A percentile compares a stretch with the other conserved stretches of the same genome.
Evolutionary conservation across 1,284 basidiomycete species (phyloP).

Genomic region (Spongiforma sp.): DNA sequence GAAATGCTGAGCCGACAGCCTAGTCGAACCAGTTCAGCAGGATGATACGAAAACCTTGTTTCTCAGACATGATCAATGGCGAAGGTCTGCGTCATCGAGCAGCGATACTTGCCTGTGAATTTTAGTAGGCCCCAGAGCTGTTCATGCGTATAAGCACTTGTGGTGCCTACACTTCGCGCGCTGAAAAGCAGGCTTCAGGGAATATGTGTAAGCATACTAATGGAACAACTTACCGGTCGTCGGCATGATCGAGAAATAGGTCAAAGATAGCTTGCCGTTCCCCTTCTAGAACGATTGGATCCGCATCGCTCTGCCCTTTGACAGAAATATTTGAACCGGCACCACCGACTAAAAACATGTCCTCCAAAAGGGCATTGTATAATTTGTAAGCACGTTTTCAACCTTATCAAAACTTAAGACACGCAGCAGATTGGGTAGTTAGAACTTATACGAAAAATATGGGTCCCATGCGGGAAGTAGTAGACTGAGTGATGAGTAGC

Average conservation of each 20-base stretch:
- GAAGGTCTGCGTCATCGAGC: not conserved
- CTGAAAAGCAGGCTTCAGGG: not conserved
- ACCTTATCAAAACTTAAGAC: not conserved
- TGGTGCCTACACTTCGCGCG: not conserved
- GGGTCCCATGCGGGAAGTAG: not conserved
- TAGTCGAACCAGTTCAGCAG: conserved; percentile 1
- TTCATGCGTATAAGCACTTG: not conserved
- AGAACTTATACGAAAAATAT: not conserved
- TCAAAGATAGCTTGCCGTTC: not conserved
- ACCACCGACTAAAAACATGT: conserved; percentile 3
- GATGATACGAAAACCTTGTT: not conserved
- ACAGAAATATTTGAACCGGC: not conserved
- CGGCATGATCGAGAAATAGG: conserved; percentile 12
- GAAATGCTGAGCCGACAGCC: not conserved
- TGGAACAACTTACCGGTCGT: not conserved
- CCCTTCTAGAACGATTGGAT: conserved; percentile 1
- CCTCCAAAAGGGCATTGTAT: not conserved
- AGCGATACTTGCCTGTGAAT: conserved; percentile 13
- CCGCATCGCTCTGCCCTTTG: not conserved
- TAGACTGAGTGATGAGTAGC: not conserved
- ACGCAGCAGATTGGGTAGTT: too few relatives aligned
- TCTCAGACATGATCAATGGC: not conserved
- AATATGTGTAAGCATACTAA: not conserved
- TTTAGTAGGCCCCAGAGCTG: conserved; percentile 3
- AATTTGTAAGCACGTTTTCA: conserved; percentile 9